Evolutionary conservation across 139 green algal species (phyloP), one percentile per base, ranked within the genome.

Genomic region (Closterium sp.): DNA sequence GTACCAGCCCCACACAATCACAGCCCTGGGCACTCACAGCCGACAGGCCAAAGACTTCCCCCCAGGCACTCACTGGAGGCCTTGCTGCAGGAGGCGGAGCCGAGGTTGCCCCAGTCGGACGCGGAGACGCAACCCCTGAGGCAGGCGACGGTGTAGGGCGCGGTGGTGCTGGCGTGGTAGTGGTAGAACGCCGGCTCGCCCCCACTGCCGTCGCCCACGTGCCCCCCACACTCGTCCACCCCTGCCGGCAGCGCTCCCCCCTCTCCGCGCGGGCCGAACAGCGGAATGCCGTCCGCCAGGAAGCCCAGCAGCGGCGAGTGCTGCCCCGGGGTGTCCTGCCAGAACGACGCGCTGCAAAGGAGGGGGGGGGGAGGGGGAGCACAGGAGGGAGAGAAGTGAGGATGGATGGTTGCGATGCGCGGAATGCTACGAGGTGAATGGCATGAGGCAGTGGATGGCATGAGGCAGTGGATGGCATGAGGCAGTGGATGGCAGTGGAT

Each of bases 231-330:
- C 27, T 29, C 31, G 87, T 90, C 87, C 22, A 90, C 31, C 24
- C 70, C 31, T 21, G 24, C 21, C 30, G 87, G 87, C 31, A 90
- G 22, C 34, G 29, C 22, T 29, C 87, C 87, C 31, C 30, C 31
- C 27, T 13, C 31, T 73, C 87, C 87, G 32, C 70, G 87, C 31
- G 87, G 87, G 22, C 87, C 87, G 34, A 79, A 90, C 9, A 90
- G 62, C 22, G 87, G 87, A 28, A 90, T 73, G n/a, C 87, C 87
- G 31, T 90, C 87, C 31, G 34, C 87, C 21, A 90, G 28, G 87
- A 90, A 70, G 9, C 87, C 87, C 22, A 90, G 22, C 31, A 90
- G 29, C 7, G 87, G 32, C 9, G 87, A 90, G 87, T 90, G 87
- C 17, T 85, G 28, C 11, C 13, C 3, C 13, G 86, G n/a, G 22